A percentile compares a stretch with the other conserved stretches of the same genome.
Evolutionary conservation across 1,139 yeast genomes (phyloP).

Genomic region (Ogataea hybrid): DNA sequence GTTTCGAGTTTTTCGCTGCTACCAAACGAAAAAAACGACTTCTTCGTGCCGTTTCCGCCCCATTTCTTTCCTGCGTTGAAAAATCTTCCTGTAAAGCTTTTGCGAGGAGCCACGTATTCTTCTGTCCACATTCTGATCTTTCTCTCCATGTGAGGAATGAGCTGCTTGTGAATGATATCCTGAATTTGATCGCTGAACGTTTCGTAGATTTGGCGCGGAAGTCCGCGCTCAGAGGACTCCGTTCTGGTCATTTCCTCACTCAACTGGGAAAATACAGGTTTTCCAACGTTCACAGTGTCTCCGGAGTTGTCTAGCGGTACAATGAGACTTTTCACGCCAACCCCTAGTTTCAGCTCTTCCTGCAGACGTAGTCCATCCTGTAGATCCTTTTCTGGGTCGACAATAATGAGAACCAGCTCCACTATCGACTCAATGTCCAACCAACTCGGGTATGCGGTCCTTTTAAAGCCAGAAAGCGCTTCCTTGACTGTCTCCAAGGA

Average conservation of each 20-base stretch:
- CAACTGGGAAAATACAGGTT: constrained; percentile 45
- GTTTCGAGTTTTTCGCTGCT: constrained; percentile 11
- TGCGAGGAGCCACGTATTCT: too few relatives aligned
- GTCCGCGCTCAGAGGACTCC: constrained; percentile 16
- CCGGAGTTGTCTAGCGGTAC: constrained; percentile 17
- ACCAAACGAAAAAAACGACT: constrained; percentile 34
- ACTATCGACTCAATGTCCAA: constrained; percentile 58
- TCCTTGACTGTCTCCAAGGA: too few relatives aligned
- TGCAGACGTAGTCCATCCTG: constrained; percentile 38
- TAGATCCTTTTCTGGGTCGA: constrained; percentile 34
- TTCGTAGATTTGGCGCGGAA: too few relatives aligned
- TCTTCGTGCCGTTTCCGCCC: constrained; percentile 29
- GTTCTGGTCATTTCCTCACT: constrained; percentile 46
- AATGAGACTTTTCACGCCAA: constrained; percentile 23
- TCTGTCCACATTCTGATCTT: too few relatives aligned
- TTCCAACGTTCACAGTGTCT: constrained; percentile 27
- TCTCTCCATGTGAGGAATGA: too few relatives aligned
- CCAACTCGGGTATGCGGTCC: constrained; percentile 51
- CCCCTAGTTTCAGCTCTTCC: constrained; percentile 26
- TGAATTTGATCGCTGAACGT: too few relatives aligned
- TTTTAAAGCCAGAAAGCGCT: constrained; percentile 43
- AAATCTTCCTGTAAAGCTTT: too few relatives aligned
- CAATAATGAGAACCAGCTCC: constrained; percentile 42
- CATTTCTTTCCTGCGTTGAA: too few relatives aligned
- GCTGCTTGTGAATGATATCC: too few relatives aligned